A percentile compares a stretch with the other conserved stretches of the same genome.
phyloP scores from a whole-genome alignment of 1,139 yeast genomes.

The Trichomonascaceae sp. region DNA sequence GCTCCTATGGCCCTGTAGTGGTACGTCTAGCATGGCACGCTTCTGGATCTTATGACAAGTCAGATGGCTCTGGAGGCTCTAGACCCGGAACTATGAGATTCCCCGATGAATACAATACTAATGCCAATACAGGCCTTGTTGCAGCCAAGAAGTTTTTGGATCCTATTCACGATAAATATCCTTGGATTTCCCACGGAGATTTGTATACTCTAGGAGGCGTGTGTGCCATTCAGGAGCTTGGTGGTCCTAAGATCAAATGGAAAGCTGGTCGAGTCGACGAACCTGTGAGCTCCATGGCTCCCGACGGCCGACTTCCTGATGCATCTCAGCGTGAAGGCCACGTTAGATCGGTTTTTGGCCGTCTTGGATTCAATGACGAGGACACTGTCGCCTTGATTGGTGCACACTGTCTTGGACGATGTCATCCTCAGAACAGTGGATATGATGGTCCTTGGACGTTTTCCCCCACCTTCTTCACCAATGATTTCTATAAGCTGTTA shows the following conservation, averaged over 20 bases:
- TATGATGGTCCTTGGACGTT: constrained; percentile 93
- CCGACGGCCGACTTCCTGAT: constrained; percentile 76
- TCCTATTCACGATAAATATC: constrained; percentile 54
- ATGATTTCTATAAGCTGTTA: constrained; percentile 67
- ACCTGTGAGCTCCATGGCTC: constrained; percentile 32
- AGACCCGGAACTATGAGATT: constrained; percentile 79
- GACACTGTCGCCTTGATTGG: constrained; percentile 86
- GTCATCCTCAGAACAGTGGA: constrained; percentile 56
- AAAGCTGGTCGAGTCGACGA: constrained; percentile 71
- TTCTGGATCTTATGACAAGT: constrained; percentile 61
- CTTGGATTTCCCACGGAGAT: constrained; percentile 84
- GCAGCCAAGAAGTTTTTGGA: constrained; percentile 60
- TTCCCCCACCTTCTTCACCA: constrained; percentile 71
- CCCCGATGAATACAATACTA: constrained; percentile 58
- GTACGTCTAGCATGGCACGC: constrained; percentile 73
- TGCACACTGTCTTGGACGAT: constrained; percentile 78
- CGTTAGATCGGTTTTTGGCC: constrained; percentile 57
- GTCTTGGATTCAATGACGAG: constrained; percentile 75
- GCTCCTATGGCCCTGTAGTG: constrained; percentile 64
- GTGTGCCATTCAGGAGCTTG: constrained; percentile 74
- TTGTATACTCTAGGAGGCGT: constrained; percentile 87
- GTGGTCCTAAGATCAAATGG: constrained; percentile 85
- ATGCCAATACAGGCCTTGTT: constrained; percentile 68
- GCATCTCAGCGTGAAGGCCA: constrained; percentile 66
- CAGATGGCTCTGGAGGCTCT: constrained; percentile 66